phyloP scores from a whole-genome alignment of 345 rosid genomes.

The Luvunga scandens region DNA sequence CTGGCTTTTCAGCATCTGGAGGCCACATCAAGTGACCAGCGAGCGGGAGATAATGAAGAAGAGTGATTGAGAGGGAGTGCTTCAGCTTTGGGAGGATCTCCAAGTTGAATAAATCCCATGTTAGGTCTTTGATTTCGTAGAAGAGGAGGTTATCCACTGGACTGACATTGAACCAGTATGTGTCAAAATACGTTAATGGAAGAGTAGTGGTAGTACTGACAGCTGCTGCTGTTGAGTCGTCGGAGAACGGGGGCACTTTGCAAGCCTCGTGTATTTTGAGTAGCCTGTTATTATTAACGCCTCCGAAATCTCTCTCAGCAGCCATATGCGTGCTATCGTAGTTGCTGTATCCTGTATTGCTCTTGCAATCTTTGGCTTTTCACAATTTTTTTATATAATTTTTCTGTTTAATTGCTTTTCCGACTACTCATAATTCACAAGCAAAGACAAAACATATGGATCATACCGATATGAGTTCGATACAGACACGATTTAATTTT shows the following conservation, averaged over 20 bases:
- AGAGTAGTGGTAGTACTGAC: background rate
- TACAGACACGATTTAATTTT: no score
- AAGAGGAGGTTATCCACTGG: slow-evolving; percentile 37
- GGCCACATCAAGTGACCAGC: slow-evolving; percentile 30
- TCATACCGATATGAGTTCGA: no score
- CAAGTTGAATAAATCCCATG: slow-evolving; percentile 24
- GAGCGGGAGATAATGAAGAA: slow-evolving; percentile 32
- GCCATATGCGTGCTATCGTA: no score
- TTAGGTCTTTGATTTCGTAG: slow-evolving; percentile 15
- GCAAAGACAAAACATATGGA: no score
- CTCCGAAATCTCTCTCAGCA: no score
- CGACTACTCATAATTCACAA: no score
- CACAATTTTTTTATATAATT: no score
- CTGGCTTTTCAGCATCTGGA: slow-evolving; percentile 17
- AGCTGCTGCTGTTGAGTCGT: background rate
- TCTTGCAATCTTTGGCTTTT: no score
- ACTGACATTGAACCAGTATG: slow-evolving; percentile 17
- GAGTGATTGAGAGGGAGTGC: slow-evolving; percentile 36
- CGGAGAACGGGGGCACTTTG: slow-evolving; percentile 19
- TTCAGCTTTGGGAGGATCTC: slow-evolving; percentile 38
- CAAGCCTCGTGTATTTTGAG: background rate
- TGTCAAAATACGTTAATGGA: slow-evolving; percentile 31
- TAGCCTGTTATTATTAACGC: no score
- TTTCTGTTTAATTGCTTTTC: no score
- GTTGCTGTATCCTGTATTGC: no score